These are phyloP conservation scores for Globisporangium splendens DNA, from an alignment of 352 stramenopile genomes.

Conservation along the genomic window DNA sequence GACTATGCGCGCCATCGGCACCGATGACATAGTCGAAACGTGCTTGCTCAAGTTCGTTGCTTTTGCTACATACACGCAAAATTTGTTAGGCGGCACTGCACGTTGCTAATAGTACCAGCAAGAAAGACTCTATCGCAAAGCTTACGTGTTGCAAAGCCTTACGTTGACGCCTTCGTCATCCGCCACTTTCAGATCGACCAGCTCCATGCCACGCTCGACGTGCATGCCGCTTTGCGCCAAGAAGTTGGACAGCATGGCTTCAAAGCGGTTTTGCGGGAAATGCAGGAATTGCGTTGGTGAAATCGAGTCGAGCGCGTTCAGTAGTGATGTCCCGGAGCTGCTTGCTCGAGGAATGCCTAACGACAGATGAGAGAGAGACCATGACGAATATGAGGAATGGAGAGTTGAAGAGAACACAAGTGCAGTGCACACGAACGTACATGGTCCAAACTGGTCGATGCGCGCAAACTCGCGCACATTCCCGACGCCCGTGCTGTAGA, in stretches of 20 bases:
- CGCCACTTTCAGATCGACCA: conserved; percentile 32
- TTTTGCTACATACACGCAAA: conserved; percentile 14
- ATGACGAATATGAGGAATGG: too few species aligned
- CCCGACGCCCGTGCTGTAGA: conserved; percentile 76
- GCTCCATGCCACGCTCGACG: conserved; percentile 61
- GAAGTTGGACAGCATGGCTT: conserved; percentile 58
- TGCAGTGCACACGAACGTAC: conserved; percentile 27
- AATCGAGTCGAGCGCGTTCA: conserved; percentile 23
- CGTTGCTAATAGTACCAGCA: too few species aligned
- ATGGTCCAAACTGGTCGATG: conserved; percentile 75
- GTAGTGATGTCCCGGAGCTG: conserved; percentile 5
- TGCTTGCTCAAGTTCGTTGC: conserved; percentile 28
- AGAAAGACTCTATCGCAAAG: background rate
- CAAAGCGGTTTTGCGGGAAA: conserved; percentile 84
- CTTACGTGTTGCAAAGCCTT: conserved; percentile 47
- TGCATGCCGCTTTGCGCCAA: conserved; percentile 35
- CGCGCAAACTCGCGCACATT: conserved; percentile 66
- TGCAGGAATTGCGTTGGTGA: conserved; percentile 83
- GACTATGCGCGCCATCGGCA: conserved; percentile 89
- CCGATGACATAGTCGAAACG: conserved; percentile 86
- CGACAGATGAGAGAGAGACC: background rate
- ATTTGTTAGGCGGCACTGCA: too few species aligned
- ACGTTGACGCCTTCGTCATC: conserved; percentile 21
- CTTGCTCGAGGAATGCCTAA: conserved; percentile 40
- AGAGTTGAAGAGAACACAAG: too few species aligned